Evolutionary conservation across 2,329 filamentous ascomycete species (phyloP).

Genomic region (Botryotinia narcissicola): DNA sequence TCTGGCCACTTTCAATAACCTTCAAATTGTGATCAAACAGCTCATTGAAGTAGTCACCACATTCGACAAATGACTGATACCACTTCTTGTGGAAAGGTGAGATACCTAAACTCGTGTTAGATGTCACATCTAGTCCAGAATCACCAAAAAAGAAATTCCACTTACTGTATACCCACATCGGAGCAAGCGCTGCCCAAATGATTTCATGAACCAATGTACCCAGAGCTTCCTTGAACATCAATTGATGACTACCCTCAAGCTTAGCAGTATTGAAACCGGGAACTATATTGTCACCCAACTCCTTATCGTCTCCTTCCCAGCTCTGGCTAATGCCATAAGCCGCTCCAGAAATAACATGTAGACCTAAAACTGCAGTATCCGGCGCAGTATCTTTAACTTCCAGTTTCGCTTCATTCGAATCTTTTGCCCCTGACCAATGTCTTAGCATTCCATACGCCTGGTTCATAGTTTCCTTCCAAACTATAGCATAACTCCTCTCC

Average conservation of each 20-base stretch:
- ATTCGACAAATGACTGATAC: neutral
- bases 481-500: slow-evolving; percentile 68
- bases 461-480: slow-evolving; percentile 60
- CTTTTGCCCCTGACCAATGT: slow-evolving; percentile 49
- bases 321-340: slow-evolving; percentile 64
- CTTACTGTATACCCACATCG: slow-evolving; percentile 4
- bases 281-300: slow-evolving; percentile 40
- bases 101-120: neutral
- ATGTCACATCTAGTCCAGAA: neutral
- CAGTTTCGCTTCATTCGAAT: slow-evolving; percentile 40
- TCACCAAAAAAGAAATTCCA: neutral
- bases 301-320: slow-evolving; percentile 55
- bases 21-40: neutral
- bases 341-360: slow-evolving; percentile 63
- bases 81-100: slow-evolving; percentile 1
- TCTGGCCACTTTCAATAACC: slow-evolving; percentile 24
- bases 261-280: slow-evolving; percentile 27
- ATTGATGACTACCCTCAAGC: slow-evolving; percentile 34
- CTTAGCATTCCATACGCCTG: slow-evolving; percentile 62
- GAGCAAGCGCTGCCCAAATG: neutral
- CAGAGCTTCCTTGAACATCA: neutral
- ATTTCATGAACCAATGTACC: neutral
- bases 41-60: neutral
- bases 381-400: slow-evolving; percentile 56
- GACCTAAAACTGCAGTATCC: slow-evolving; percentile 62